A percentile compares a stretch with the other conserved stretches of the same genome.
Conservation (phyloP, 306 rosid genomes). For the Vigna angularis region DNA sequence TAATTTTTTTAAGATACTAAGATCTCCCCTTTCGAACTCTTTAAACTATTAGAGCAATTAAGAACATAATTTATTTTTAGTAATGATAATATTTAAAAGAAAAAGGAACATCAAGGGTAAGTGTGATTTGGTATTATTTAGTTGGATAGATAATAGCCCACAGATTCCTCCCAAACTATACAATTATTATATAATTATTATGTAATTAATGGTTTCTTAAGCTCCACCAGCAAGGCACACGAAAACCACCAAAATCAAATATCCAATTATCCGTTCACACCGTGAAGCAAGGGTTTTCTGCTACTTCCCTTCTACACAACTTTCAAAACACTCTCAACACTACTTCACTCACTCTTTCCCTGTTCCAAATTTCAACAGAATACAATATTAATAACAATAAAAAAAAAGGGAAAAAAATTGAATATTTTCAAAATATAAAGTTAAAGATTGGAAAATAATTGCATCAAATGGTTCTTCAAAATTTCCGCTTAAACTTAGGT, state of each 20-base stretch:
- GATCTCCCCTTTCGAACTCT: no score
- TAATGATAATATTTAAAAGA: no score
- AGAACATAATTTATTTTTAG: no score
- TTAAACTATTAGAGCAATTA: no score
- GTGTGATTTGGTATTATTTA: no score
- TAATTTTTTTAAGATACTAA: no score
- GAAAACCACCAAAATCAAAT: no score
- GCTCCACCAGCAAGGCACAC: background rate
- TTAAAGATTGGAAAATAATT: background rate
- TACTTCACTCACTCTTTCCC: background rate
- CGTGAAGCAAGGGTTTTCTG: background rate
- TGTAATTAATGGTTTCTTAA: no score
- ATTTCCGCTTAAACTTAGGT: constrained; percentile 30
- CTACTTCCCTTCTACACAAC: background rate
- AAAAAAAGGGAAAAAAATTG: background rate
- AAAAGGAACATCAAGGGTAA: no score
- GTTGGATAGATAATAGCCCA: no score
- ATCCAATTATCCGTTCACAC: background rate
- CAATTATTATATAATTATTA: no score
- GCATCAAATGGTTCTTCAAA: constrained; percentile 27
- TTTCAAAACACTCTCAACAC: background rate
- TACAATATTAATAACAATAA: background rate
- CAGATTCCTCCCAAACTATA: no score
- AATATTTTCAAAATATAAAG: background rate
- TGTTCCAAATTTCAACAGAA: background rate